These are phyloP conservation scores for Aspergillus thermomutatus DNA, from an alignment of 2,329 filamentous ascomycete species.

Conservation along the genomic window DNA sequence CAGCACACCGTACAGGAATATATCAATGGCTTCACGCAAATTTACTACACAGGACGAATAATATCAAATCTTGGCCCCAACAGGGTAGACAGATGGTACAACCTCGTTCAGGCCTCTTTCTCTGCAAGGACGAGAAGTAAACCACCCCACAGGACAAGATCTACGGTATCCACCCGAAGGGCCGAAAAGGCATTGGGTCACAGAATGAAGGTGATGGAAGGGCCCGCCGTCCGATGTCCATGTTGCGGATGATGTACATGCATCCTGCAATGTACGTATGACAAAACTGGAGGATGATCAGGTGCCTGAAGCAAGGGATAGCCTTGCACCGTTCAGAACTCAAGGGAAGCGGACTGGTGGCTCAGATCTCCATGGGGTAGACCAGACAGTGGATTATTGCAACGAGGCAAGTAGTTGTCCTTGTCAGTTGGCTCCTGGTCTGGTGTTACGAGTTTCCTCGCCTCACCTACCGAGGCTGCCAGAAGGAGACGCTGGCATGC, in stretches of 20 bases:
- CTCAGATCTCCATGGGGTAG: neutral
- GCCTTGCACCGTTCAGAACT: conserved; percentile 6
- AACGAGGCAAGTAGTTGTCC: too few species aligned
- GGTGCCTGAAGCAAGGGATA: conserved; percentile 14
- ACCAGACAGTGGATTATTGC: neutral
- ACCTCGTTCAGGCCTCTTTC: neutral
- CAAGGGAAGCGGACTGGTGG: neutral
- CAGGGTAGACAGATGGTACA: neutral
- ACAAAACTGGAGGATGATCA: conserved; percentile 2
- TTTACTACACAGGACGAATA: neutral
- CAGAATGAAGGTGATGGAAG: conserved; percentile 6
- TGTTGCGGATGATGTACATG: conserved; percentile 6
- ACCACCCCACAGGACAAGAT: neutral
- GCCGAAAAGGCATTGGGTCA: neutral
- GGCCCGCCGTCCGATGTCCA: neutral
- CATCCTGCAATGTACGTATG: conserved; percentile 2
- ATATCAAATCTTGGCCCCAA: neutral
- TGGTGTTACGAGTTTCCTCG: neutral
- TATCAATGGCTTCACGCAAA: neutral
- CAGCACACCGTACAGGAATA: neutral
- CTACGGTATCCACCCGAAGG: neutral
- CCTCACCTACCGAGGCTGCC: neutral
- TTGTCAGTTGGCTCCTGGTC: neutral
- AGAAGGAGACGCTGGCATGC: conserved; percentile 1
- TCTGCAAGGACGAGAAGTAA: neutral